Evolutionary conservation across 2,329 filamentous ascomycete species (phyloP).

Genomic region (Ceratocystis eucalypticola): DNA sequence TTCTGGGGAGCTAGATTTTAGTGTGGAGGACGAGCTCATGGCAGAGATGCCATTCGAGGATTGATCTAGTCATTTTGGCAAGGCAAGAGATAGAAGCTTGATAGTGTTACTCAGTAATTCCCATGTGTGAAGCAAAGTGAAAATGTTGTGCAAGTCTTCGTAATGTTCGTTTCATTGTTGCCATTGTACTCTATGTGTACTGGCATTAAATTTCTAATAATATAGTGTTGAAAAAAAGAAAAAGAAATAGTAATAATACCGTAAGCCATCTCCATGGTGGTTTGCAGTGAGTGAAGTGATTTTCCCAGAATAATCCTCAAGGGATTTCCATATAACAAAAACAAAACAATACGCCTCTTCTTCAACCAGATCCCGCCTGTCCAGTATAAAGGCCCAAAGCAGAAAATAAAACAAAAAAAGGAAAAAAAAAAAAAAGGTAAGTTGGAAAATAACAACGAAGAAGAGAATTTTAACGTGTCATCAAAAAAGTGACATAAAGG

Average conservation of each 20-base stretch:
- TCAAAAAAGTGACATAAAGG: not conserved
- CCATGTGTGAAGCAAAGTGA: not conserved
- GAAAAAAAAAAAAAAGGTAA: not conserved
- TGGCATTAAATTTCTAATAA: constrained; percentile 4
- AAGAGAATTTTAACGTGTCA: constrained; percentile 10
- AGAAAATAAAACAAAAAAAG: constrained; percentile 8
- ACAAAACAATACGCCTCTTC: constrained; percentile 6
- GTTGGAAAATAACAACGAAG: constrained; percentile 10
- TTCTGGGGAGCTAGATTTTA: constrained; percentile 31
- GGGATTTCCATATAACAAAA: constrained; percentile 8
- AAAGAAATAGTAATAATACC: constrained; percentile 6
- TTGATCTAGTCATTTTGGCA: not conserved
- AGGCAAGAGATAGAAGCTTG: not conserved
- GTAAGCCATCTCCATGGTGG: constrained; percentile 17
- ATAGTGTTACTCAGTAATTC: not conserved
- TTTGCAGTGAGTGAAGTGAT: not conserved
- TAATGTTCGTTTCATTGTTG: constrained; percentile 13
- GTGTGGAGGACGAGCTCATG: constrained; percentile 56
- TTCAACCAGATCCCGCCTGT: not conserved
- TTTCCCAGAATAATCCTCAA: constrained; percentile 1
- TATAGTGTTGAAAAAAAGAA: not conserved
- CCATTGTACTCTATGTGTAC: constrained; percentile 6
- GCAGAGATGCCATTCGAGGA: constrained; percentile 36
- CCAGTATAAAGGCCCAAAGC: not conserved
- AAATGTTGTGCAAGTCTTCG: not conserved